A percentile compares a stretch with the other conserved stretches of the same genome.
Conservation (phyloP, 139 green algal genomes). For the Picochlorum sp. region DNA sequence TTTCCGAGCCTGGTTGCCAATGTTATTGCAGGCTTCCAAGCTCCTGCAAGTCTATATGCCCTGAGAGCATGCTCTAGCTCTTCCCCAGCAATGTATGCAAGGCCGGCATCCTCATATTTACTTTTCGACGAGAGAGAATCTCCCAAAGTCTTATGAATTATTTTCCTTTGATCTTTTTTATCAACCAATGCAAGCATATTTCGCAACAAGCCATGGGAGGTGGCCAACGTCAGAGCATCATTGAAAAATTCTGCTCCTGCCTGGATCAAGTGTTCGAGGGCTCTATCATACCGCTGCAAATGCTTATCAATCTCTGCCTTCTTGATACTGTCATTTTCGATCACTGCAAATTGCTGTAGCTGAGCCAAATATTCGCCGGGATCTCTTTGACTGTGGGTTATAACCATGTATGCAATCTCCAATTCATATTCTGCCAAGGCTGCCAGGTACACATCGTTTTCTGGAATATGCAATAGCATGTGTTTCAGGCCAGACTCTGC, state of each 20-base stretch:
- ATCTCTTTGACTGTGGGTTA: constrained; percentile 69
- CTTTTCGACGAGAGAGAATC: constrained; percentile 33
- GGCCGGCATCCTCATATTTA: constrained; percentile 55
- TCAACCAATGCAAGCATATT: constrained; percentile 52
- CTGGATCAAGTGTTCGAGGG: constrained; percentile 53
- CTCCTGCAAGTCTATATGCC: constrained; percentile 59
- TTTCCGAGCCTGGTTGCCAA: constrained; percentile 50
- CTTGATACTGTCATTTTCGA: constrained; percentile 24
- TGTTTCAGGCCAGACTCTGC: constrained; percentile 72
- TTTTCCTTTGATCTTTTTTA: constrained; percentile 5
- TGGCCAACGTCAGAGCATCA: constrained; percentile 51
- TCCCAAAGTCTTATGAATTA: constrained; percentile 38
- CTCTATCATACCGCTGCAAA: constrained; percentile 49
- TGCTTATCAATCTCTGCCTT: constrained; percentile 63
- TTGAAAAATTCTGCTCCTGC: constrained; percentile 50
- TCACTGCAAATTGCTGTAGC: constrained; percentile 52
- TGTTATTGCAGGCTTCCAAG: constrained; percentile 69
- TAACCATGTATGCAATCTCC: constrained; percentile 86
- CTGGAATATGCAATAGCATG: constrained; percentile 71
- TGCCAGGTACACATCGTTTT: constrained; percentile 71
- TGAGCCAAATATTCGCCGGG: constrained; percentile 83
- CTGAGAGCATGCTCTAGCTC: constrained; percentile 38
- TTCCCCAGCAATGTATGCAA: constrained; percentile 59
- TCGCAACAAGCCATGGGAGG: constrained; percentile 58
- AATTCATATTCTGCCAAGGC: constrained; percentile 88